These are phyloP conservation scores for Bryoglossum gracile DNA, from an alignment of 495 filamentous ascomycete species.

Conservation along the genomic window DNA sequence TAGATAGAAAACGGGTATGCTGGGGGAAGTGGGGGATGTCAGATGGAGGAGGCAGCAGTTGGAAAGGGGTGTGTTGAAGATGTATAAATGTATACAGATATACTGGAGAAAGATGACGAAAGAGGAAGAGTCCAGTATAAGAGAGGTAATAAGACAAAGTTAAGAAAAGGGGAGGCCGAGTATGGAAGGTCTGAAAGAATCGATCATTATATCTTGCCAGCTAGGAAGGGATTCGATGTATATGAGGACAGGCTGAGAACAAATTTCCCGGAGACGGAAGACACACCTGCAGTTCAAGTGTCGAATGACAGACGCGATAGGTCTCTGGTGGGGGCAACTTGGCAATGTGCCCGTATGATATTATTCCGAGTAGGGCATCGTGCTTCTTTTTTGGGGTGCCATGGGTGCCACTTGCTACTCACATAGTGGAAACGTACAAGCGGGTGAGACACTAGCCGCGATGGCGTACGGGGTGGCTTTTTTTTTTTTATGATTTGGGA, in stretches of 20 bases:
- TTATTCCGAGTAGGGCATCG: conserved; percentile 14
- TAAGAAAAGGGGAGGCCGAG: conserved; percentile 12
- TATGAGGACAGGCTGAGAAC: conserved; percentile 7
- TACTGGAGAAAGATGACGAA: conserved; percentile 6
- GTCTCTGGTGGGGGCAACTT: no score
- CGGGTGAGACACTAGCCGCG: no score
- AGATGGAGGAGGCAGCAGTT: neutral
- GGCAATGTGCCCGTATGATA: conserved; percentile 9
- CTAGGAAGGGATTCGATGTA: conserved; percentile 12
- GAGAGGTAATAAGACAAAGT: no score
- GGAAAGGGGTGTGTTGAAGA: conserved; percentile 5
- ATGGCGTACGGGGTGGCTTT: no score
- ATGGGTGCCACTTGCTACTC: conserved; percentile 6
- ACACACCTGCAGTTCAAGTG: neutral
- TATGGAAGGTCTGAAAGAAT: conserved; percentile 14
- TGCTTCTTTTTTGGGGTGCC: neutral
- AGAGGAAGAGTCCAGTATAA: no score
- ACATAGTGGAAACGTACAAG: conserved; percentile 2
- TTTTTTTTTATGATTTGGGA: no score
- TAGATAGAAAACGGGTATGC: neutral
- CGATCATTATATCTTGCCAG: conserved; percentile 1
- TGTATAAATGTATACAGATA: conserved; percentile 2
- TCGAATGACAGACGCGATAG: conserved; percentile 11
- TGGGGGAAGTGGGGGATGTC: conserved; percentile 1
- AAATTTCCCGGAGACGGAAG: conserved; percentile 12